Evolutionary conservation across 208 protist genomes (phyloP), one percentile per base, ranked within the genome.

Genomic region (Angomonas ambiguus): DNA sequence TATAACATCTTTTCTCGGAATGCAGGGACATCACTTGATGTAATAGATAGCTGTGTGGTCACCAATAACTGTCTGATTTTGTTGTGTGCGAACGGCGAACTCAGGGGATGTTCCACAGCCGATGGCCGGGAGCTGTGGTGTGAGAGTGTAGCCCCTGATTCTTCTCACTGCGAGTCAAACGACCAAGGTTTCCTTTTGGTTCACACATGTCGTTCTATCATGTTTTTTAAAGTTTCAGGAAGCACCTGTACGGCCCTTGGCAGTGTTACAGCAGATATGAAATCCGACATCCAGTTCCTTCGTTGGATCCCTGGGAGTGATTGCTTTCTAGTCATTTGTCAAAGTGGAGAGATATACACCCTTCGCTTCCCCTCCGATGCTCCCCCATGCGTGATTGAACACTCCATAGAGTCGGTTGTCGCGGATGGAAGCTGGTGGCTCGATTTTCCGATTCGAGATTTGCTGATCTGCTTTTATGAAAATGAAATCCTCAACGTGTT

Each of bases 371-470:
- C 82, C 56, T 41, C 35, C 20, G 45, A 53, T 13, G 68, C 69
- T 0, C 49, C 65, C 10, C 65, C 65, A 4, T 58, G 56, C 13
- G 60, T 56, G 25, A 61, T 61, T 0, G 57, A 58, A 16, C 75
- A 87, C 58, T 24, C 70, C 4, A 62, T 67, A 35, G 74, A 80
- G 31, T 27, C 59, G n/a, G n/a, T 89, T 16, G 38, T 91, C 20
- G 3, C 45, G 4, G 72, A 78, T 32, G 76, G 65, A 28, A 76
- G 66, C 59, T 96, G 91, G 88, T 71, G 87, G 1, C 76, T 93
- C 22, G 91, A 96, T 64, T 90, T 93, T 33, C 91, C 91, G 28
- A 58, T 88, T 41, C 62, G 63, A 4, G 78, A 83, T 28, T 63
- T 88, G 60, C 60, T 85, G 8, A 63, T 84, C 35, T 82, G 82